Evolutionary conservation across 2,329 filamentous ascomycete species (phyloP).

Genomic region (Alternaria alternata): DNA sequence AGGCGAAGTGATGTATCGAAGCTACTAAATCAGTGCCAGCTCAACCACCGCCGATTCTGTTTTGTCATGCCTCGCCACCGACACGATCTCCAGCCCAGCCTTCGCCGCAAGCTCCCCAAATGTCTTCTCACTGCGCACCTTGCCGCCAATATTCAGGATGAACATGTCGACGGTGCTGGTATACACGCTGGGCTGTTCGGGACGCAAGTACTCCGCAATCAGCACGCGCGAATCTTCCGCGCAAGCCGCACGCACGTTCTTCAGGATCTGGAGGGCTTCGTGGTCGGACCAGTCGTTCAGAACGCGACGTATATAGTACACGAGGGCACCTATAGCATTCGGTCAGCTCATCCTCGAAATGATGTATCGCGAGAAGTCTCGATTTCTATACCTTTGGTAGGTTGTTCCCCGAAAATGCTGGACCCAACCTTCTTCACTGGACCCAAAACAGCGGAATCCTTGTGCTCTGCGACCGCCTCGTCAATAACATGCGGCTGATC

Average conservation of each 20-base stretch:
- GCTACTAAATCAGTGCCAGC: slow-evolving; percentile 8
- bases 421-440: slow-evolving; percentile 12
- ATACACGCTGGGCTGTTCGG: slow-evolving; percentile 9
- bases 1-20: not conserved
- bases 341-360: not conserved
- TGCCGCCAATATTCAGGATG: slow-evolving; percentile 16
- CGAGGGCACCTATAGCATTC: slow-evolving; percentile 8
- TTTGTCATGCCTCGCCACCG: slow-evolving; percentile 11
- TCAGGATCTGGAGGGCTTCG: slow-evolving; percentile 12
- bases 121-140: slow-evolving; percentile 13
- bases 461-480: slow-evolving; percentile 12
- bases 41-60: slow-evolving; percentile 14
- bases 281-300: slow-evolving; percentile 17
- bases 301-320: slow-evolving; percentile 15
- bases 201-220: slow-evolving; percentile 11
- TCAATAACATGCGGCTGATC: slow-evolving; percentile 15
- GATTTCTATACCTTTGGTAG: slow-evolving; percentile 7
- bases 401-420: slow-evolving; percentile 15
- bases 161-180: slow-evolving; percentile 14
- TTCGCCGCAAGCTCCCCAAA: slow-evolving; percentile 12
- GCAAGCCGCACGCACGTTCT: slow-evolving; percentile 11
- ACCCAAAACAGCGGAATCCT: slow-evolving; percentile 10
- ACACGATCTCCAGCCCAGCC: slow-evolving; percentile 14
- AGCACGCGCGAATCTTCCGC: slow-evolving; percentile 12
- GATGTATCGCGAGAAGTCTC: not conserved